phyloP scores from a whole-genome alignment of 768 basidiomycete genomes.

The Mycena rebaudengoi region DNA sequence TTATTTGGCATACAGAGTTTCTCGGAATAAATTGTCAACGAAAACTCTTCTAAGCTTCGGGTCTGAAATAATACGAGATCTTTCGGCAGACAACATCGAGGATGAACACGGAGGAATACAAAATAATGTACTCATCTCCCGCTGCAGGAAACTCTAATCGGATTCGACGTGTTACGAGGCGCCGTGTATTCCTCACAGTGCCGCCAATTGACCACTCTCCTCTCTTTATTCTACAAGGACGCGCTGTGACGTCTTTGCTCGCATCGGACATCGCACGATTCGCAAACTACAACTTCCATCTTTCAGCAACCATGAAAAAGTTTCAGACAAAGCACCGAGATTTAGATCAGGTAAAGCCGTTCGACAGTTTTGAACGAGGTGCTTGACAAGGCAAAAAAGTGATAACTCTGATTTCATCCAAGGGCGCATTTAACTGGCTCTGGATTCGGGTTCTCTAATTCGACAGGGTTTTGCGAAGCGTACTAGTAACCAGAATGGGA shows the following conservation, averaged over 20 bases:
- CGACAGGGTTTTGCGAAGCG: constrained; percentile 65
- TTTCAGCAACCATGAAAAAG: constrained; percentile 43
- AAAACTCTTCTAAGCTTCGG: too few species aligned
- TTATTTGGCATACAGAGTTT: too few species aligned
- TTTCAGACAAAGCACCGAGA: constrained; percentile 53
- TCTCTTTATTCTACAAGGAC: constrained; percentile 50
- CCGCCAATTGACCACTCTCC: constrained; percentile 68
- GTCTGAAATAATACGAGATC: too few species aligned
- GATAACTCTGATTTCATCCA: background rate
- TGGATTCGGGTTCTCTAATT: constrained; percentile 62
- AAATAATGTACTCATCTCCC: too few species aligned
- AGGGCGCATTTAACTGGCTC: background rate
- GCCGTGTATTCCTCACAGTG: constrained; percentile 70
- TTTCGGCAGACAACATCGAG: too few species aligned
- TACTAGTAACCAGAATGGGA: constrained; percentile 69
- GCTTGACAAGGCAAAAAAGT: constrained; percentile 56
- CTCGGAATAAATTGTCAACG: too few species aligned
- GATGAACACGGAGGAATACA: too few species aligned
- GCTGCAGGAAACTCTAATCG: too few species aligned
- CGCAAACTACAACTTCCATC: constrained; percentile 60
- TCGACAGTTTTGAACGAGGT: constrained; percentile 70
- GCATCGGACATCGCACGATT: constrained; percentile 43
- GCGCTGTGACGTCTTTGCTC: constrained; percentile 45
- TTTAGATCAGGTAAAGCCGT: constrained; percentile 55
- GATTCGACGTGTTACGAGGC: too few species aligned